These are phyloP conservation scores for Neurospora sp. DNA, from an alignment of 495 filamentous ascomycete species.

Conservation along the genomic window DNA sequence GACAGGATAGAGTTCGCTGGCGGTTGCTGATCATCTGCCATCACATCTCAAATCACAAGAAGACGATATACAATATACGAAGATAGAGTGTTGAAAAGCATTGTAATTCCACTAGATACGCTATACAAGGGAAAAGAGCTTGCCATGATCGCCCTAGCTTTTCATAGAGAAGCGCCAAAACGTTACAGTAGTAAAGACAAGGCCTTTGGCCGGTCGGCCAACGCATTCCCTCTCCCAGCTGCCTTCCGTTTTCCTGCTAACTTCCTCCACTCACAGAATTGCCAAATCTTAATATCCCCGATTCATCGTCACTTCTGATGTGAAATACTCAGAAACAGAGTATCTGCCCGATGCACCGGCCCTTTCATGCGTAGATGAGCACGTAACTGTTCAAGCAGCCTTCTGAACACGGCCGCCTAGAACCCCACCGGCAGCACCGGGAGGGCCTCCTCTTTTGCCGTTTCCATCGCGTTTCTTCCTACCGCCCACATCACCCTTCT, in stretches of 20 bases:
- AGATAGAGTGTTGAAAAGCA: not conserved
- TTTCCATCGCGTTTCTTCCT: not conserved
- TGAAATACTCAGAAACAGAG: not conserved
- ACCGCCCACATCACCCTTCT: not conserved
- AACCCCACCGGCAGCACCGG: not conserved
- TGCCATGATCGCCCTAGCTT: too few species aligned
- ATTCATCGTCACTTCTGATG: fast-evolving
- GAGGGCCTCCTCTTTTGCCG: not conserved
- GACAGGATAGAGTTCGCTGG: too few species aligned
- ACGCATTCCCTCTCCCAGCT: too few species aligned
- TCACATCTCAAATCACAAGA: too few species aligned
- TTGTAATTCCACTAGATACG: too few species aligned
- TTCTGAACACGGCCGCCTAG: not conserved
- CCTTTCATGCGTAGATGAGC: too few species aligned
- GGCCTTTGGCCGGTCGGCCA: not conserved
- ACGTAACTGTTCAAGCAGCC: not conserved
- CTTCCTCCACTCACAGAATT: not conserved
- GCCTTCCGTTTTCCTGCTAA: not conserved
- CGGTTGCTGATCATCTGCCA: too few species aligned
- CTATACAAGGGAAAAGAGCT: too few species aligned
- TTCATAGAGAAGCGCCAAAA: too few species aligned
- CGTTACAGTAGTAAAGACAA: too few species aligned
- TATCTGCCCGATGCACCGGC: too few species aligned
- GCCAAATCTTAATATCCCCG: not conserved
- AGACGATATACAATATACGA: not conserved